Base-by-base conservation (phyloP, 176 grass and related monocot species). In the Thalia dealbata region DNA sequence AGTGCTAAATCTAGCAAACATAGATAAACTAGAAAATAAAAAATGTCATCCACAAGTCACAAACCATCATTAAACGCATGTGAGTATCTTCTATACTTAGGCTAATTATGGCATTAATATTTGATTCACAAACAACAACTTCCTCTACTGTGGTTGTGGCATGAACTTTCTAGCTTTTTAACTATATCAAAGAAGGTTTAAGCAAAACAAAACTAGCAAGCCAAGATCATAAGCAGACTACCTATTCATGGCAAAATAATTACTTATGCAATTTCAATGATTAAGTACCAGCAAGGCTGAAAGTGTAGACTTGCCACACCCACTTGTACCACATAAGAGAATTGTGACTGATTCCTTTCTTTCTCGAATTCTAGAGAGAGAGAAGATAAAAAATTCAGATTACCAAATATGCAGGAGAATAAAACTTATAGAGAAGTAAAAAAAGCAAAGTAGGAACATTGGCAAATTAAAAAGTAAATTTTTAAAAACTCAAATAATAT, bases 241-340 rank as follows among this genome's bases (percentile, higher is more conserved):
- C 50, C 0, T 3, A 76, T 63, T 27, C 43, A 77, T 76, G 5
- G 35, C n/a, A 51, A 38, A 12, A 70, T 41, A n/a, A 82, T 50
- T 41, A 41, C 16, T 19, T 78, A 50, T 67, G 68, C 18, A 46
- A 21, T 8, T 41, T 42, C 8, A 19, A 63, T 32, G 23, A 23
- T 38, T n/a, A 75, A 32, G 29, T 85, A 96, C 92, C 92, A 96
- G 84, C 77, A 96, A 80, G 56, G 92, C 81, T 26, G 92, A 96
- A 79, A 96, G 86, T 44, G 92, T 96, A 52, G 92, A 91, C 69
- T 96, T 96, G 82, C 92, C 92, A 32, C 92, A 96, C 14, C 92
- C 92, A 83, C 89, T 96, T 72, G 92, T 92, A 77, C 92, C 89
- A 3, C 92, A 96, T 69, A 96, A 85, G 46, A 96, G 88, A 87